A percentile compares a stretch with the other conserved stretches of the same genome.
phyloP scores from a whole-genome alignment of 2,329 filamentous ascomycete species.

The Colletotrichum incanum region DNA sequence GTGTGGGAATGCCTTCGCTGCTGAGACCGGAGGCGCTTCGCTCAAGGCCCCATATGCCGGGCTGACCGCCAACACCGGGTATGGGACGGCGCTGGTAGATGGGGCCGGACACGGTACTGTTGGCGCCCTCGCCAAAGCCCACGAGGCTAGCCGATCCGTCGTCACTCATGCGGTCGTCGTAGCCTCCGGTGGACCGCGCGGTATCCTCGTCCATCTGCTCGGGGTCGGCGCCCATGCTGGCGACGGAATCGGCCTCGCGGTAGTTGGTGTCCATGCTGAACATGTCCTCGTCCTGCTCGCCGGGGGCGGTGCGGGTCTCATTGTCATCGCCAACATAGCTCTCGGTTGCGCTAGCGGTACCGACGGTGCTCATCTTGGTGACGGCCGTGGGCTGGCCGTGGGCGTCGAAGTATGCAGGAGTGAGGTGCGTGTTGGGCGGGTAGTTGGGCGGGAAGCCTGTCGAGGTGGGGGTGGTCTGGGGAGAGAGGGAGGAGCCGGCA shows the following conservation, averaged over 20 bases:
- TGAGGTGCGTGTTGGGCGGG: slow-evolving; percentile 56
- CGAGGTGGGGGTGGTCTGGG: slow-evolving; percentile 68
- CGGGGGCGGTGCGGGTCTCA: slow-evolving; percentile 64
- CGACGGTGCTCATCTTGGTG: slow-evolving; percentile 91
- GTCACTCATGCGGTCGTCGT: slow-evolving; percentile 85
- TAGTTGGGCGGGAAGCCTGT: slow-evolving; percentile 60
- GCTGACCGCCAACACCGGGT: slow-evolving; percentile 52
- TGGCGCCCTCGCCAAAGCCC: slow-evolving; percentile 93
- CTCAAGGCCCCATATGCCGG: slow-evolving; percentile 61
- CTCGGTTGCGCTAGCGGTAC: slow-evolving; percentile 89
- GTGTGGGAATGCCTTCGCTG: slow-evolving; percentile 59
- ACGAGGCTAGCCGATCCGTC: slow-evolving; percentile 88
- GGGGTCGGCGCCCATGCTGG: slow-evolving; percentile 63
- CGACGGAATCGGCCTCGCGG: slow-evolving; percentile 72
- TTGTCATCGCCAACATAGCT: slow-evolving; percentile 74
- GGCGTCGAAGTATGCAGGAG: slow-evolving; percentile 85
- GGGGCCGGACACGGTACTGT: slow-evolving; percentile 86
- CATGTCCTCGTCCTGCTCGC: slow-evolving; percentile 76
- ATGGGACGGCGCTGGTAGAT: slow-evolving; percentile 72
- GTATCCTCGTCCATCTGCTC: slow-evolving; percentile 70
- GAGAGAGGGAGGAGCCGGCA: slow-evolving; percentile 57
- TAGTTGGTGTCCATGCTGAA: slow-evolving; percentile 78
- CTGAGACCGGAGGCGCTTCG: slow-evolving; percentile 68
- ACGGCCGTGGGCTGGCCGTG: slow-evolving; percentile 76
- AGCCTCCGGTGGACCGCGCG: slow-evolving; percentile 65